phyloP scores from a whole-genome alignment of 371 early-diverging fungal genomes.

The Basidiobolus meristosporus region DNA sequence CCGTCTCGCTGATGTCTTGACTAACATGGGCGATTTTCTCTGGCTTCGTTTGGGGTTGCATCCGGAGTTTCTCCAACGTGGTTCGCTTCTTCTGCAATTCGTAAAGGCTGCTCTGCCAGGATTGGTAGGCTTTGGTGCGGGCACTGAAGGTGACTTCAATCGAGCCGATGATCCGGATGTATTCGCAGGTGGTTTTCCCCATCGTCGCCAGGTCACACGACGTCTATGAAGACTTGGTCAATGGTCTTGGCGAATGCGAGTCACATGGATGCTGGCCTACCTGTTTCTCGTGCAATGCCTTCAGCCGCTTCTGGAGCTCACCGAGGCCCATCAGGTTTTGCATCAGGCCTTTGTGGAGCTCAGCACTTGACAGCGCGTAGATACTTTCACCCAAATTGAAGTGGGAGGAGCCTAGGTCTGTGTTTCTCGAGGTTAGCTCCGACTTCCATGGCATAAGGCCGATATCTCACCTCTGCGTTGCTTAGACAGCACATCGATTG shows the following conservation, averaged over 20 bases:
- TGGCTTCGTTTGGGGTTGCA: conserved; percentile 9
- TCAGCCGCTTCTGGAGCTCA: conserved; percentile 59
- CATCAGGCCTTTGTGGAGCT: conserved; percentile 41
- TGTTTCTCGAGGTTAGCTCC: neutral
- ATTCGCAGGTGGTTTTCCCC: conserved; percentile 68
- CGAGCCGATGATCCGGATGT: conserved; percentile 70
- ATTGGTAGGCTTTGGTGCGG: conserved; percentile 45
- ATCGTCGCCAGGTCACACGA: conserved; percentile 43
- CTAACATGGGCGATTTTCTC: neutral
- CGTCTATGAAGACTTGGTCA: no score
- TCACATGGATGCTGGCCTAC: no score
- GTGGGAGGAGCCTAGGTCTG: conserved; percentile 1
- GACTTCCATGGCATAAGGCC: no score
- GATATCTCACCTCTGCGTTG: conserved; percentile 42
- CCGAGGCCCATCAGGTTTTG: conserved; percentile 40
- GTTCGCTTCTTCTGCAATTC: conserved; percentile 40
- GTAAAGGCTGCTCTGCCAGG: conserved; percentile 42
- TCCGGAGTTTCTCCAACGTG: conserved; percentile 41
- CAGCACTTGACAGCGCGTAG: conserved; percentile 48
- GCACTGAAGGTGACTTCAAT: conserved; percentile 59
- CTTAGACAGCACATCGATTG: conserved; percentile 58
- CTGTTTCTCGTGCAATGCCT: conserved; percentile 53
- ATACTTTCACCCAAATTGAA: conserved; percentile 64
- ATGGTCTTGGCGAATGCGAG: no score
- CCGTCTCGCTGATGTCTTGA: neutral